Evolutionary conservation across 805 yeast genomes (phyloP).

Genomic region (Metschnikowia lochheadii): DNA sequence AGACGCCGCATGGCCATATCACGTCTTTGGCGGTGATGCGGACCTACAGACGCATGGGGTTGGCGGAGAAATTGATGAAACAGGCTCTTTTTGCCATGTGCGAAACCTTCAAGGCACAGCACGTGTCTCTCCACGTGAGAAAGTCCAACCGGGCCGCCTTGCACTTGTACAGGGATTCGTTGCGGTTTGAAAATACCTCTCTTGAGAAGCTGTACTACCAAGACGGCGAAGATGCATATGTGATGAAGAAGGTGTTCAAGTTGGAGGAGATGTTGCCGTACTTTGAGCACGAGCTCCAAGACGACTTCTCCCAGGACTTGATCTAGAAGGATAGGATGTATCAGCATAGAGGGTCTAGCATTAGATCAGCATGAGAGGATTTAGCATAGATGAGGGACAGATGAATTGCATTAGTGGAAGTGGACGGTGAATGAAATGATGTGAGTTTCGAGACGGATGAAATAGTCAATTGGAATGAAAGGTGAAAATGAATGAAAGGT

Average conservation of each 20-base stretch:
- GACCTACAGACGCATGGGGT: conserved; percentile 90
- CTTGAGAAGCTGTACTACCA: conserved; percentile 90
- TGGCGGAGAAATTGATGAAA: conserved; percentile 88
- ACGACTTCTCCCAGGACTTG: conserved; percentile 45
- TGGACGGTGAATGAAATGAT: too few relatives aligned
- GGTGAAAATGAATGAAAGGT: too few relatives aligned
- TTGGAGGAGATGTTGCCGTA: conserved; percentile 61
- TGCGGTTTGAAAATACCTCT: conserved; percentile 74
- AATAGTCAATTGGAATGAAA: background rate
- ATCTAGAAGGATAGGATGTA: conserved; percentile 2
- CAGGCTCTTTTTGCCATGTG: conserved; percentile 75
- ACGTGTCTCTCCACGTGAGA: conserved; percentile 90
- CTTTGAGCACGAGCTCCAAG: conserved; percentile 41
- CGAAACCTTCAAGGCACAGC: conserved; percentile 76
- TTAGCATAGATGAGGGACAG: background rate
- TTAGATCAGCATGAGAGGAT: background rate
- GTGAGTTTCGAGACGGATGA: too few relatives aligned
- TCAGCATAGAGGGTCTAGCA: background rate
- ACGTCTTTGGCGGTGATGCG: conserved; percentile 94
- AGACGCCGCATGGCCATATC: conserved; percentile 86
- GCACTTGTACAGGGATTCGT: conserved; percentile 82
- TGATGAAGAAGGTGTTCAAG: conserved; percentile 73
- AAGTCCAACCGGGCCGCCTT: conserved; percentile 91
- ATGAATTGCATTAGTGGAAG: too few relatives aligned
- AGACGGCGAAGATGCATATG: conserved; percentile 96